A percentile compares a stretch with the other conserved stretches of the same genome.
Evolutionary conservation across 768 basidiomycete genomes (phyloP).

Genomic region (Strobilomyces confusus): DNA sequence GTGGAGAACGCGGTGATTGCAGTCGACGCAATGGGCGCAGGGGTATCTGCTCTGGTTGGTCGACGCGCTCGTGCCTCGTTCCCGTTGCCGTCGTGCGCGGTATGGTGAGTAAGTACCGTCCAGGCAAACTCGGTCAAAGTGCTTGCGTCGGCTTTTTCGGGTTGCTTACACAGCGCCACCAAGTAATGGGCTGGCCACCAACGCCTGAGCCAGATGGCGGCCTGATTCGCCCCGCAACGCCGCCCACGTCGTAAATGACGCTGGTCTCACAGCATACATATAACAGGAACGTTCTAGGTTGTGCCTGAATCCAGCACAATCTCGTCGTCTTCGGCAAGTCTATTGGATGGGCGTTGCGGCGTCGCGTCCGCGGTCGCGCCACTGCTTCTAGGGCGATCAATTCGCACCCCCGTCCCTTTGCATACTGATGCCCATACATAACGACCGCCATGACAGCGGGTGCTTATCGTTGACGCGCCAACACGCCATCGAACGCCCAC

Average conservation of each 20-base stretch:
- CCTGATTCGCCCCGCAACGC: too few species aligned
- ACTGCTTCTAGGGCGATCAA: background rate
- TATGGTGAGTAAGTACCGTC: slow-evolving; percentile 6
- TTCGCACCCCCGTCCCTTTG: background rate
- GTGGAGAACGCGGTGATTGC: slow-evolving; percentile 1
- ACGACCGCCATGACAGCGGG: slow-evolving; percentile 13
- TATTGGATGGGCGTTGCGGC: background rate
- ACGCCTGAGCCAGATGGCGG: too few species aligned
- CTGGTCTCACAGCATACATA: too few species aligned
- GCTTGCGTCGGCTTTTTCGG: slow-evolving; percentile 3
- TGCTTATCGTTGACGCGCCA: slow-evolving; percentile 1
- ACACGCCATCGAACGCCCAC: background rate
- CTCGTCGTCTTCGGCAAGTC: background rate
- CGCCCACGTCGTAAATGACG: background rate
- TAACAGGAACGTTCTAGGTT: background rate
- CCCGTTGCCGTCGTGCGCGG: slow-evolving; percentile 3
- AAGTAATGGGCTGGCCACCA: too few species aligned
- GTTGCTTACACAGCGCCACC: background rate
- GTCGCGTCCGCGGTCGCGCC: background rate
- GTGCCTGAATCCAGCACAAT: slow-evolving; percentile 8
- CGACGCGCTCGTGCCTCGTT: slow-evolving; percentile 1
- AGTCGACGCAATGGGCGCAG: slow-evolving; percentile 11
- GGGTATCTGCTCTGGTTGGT: slow-evolving; percentile 26
- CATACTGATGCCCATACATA: slow-evolving; percentile 12
- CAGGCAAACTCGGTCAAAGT: background rate